phyloP scores from a whole-genome alignment of 169 alveolate species.

The Cryptosporidium parvum region DNA sequence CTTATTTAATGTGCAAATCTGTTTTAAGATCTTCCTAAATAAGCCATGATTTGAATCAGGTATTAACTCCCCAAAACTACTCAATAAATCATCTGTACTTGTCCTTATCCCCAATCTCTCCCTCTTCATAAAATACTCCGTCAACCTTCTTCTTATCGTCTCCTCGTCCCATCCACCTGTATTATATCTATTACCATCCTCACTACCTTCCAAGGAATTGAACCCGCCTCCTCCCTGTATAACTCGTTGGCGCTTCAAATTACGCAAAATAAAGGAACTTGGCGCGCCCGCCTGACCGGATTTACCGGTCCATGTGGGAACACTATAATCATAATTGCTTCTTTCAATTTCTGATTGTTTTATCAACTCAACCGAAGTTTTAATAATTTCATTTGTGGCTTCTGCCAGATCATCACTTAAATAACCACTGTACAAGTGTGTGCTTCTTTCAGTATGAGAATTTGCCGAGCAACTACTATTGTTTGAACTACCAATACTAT shows the following conservation, averaged over 20 bases:
- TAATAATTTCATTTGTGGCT: conserved; percentile 41
- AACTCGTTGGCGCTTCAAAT: conserved; percentile 30
- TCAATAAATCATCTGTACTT: conserved; percentile 55
- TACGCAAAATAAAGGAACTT: conserved; percentile 44
- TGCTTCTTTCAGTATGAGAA: neutral
- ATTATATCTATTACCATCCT: neutral
- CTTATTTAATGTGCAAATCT: conserved; percentile 30
- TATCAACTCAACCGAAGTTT: conserved; percentile 19
- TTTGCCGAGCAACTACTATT: neutral
- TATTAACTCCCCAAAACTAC: conserved; percentile 53
- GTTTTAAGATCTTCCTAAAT: conserved; percentile 42
- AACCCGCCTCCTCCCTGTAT: neutral
- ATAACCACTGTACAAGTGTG: neutral
- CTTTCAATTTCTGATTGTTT: conserved; percentile 61
- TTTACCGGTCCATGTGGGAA: conserved; percentile 80
- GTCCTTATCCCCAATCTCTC: conserved; percentile 59
- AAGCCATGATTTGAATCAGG: conserved; percentile 46
- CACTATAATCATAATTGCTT: conserved; percentile 43
- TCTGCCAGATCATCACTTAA: conserved; percentile 9
- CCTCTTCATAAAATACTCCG: conserved; percentile 50
- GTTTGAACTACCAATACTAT: conserved; percentile 30
- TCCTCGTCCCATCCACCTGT: conserved; percentile 27
- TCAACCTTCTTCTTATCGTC: conserved; percentile 39
- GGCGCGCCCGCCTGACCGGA: conserved; percentile 79
- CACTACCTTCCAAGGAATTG: neutral